Conservation (phyloP, 257 asterid genomes). For the Fraxinus anomala region DNA sequence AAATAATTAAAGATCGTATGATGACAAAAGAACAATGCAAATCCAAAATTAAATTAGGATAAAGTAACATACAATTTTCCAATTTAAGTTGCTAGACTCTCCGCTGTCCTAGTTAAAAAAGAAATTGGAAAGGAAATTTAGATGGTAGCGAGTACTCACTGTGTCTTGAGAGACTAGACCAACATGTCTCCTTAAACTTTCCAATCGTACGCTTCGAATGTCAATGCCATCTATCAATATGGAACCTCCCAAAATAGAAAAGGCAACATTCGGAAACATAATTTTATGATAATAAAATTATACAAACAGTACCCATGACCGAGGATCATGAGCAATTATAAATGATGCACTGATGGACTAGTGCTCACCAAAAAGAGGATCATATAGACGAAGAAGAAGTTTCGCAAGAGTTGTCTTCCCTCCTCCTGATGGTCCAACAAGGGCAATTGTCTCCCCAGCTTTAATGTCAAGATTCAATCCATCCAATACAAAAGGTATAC, state of each 20-base stretch:
- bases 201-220: slow-evolving; percentile 52
- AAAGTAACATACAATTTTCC: neutral
- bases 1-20: neutral
- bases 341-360: slow-evolving; percentile 11
- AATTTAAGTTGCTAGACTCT: neutral
- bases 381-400: slow-evolving; percentile 91
- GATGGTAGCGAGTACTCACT: slow-evolving; percentile 41
- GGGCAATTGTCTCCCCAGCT: slow-evolving; percentile 87
- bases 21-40: slow-evolving; percentile 11
- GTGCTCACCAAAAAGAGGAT: slow-evolving; percentile 69
- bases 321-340: neutral
- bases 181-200: slow-evolving; percentile 77
- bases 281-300: slow-evolving; percentile 15
- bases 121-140: slow-evolving; percentile 4
- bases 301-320: neutral
- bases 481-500: slow-evolving; percentile 52
- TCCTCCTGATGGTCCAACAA: slow-evolving; percentile 98
- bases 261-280: slow-evolving; percentile 22
- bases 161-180: slow-evolving; percentile 89
- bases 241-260: slow-evolving; percentile 48
- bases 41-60: slow-evolving; percentile 12
- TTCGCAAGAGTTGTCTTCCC: slow-evolving; percentile 89
- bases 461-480: slow-evolving; percentile 64
- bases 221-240: slow-evolving; percentile 71
- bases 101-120: neutral